Conservation (phyloP, 1,284 basidiomycete genomes). For the Sphaerobolus stellatus region DNA sequence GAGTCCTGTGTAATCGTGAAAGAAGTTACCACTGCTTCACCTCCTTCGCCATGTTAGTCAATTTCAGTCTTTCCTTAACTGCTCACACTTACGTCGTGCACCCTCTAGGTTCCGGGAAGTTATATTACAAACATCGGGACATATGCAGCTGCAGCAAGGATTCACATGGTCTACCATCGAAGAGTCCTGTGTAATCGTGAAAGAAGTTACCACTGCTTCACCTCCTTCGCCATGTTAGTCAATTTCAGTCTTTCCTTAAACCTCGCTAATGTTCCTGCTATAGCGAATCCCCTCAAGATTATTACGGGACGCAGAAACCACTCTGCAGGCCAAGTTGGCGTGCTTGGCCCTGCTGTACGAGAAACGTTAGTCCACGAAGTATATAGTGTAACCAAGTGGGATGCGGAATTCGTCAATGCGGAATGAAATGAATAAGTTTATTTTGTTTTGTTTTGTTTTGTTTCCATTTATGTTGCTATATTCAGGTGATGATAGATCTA, state of each 20-base stretch:
- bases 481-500: too few species aligned
- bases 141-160: constrained; percentile 50
- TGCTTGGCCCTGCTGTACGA: constrained; percentile 66
- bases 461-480: too few species aligned
- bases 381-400: constrained; percentile 62
- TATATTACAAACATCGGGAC: constrained; percentile 25
- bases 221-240: constrained; percentile 50
- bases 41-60: too few species aligned
- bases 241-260: constrained; percentile 21
- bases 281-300: constrained; percentile 62
- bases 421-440: constrained; percentile 16
- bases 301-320: constrained; percentile 75
- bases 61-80: constrained; percentile 27
- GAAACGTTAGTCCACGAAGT: constrained; percentile 57
- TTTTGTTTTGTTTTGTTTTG: neutral
- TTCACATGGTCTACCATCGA: constrained; percentile 65
- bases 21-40: constrained; percentile 48
- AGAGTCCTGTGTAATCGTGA: constrained; percentile 64
- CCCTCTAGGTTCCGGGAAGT: too few species aligned
- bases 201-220: constrained; percentile 51
- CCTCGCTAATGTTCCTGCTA: neutral
- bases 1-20: constrained; percentile 54
- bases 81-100: constrained; percentile 40
- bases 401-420: constrained; percentile 61
- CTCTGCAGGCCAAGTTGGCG: constrained; percentile 59